Evolutionary conservation across 177 flowering plant species (phyloP).

Genomic region (Vitis hybrid): DNA sequence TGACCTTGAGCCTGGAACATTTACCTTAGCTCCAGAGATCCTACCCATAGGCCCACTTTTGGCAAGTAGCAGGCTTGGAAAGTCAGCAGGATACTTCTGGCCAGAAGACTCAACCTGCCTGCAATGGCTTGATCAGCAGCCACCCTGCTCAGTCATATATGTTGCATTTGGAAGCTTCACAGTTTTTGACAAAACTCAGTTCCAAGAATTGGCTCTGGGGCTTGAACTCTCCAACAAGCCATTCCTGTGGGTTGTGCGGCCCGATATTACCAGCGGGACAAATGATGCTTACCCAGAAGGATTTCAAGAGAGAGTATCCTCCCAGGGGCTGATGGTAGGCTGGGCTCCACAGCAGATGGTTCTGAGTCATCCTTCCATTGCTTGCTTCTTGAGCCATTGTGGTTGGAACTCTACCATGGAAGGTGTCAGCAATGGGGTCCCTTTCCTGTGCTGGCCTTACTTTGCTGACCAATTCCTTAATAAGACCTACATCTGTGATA

Average conservation of each 20-base stretch:
- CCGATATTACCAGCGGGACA: slow-evolving; percentile 12
- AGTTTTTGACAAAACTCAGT: slow-evolving; percentile 23
- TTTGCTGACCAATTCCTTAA: slow-evolving; percentile 44
- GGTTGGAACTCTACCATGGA: slow-evolving; percentile 63
- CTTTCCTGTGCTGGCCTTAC: slow-evolving; percentile 50
- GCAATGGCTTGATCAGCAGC: slow-evolving; percentile 40
- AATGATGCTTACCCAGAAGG: slow-evolving; percentile 23
- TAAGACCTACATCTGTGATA: slow-evolving; percentile 35
- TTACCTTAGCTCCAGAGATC: slow-evolving; percentile 10
- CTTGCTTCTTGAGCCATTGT: slow-evolving; percentile 52
- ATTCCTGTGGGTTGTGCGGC: slow-evolving; percentile 33
- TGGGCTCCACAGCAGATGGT: slow-evolving; percentile 53
- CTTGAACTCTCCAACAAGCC: slow-evolving; percentile 31
- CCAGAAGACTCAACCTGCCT: slow-evolving; percentile 29
- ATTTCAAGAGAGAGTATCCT: slow-evolving; percentile 23
- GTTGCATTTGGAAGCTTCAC: slow-evolving; percentile 45
- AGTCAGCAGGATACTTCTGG: slow-evolving; percentile 27
- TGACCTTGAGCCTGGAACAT: slow-evolving; percentile 36
- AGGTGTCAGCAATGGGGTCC: slow-evolving; percentile 39
- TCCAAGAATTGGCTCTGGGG: slow-evolving; percentile 38
- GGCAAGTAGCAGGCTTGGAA: slow-evolving; percentile 18
- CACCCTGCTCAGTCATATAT: slow-evolving; percentile 38
- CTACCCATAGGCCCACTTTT: slow-evolving; percentile 19
- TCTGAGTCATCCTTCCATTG: slow-evolving; percentile 40
- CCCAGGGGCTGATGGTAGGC: slow-evolving; percentile 25